Base-by-base conservation (phyloP, 148 eudicot genomes). In the Rhododendron simsii region DNA sequence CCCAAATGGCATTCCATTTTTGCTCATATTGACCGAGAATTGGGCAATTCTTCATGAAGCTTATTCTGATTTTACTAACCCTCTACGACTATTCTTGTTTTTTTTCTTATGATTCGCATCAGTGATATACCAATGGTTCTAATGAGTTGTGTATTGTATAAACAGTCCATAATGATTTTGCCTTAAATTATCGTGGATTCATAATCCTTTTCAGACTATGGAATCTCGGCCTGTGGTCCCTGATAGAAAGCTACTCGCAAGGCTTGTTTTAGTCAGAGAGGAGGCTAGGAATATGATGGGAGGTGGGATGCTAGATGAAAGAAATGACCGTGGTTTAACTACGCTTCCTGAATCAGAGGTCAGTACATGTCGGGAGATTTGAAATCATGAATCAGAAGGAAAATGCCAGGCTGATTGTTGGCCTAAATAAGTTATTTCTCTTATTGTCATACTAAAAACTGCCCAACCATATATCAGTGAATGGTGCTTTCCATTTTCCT, bases 271-370 rank as follows among this genome's bases (percentile, higher is more conserved):
- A 85, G 93, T 95, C 88, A 92, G 98, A 95, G 99, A 97, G 89
- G 99, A 97, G 91, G 99, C 99, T 87, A 91, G 99, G 79, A 94
- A 92, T 90, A 95, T 97, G 99, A 89, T 95, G 96, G 99, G 99
- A 84, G 98, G 99, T 87, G 98, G 99, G 86, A 92, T 97, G 81
- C 91, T 95, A 77, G 98, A 97, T 85, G 99, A 97, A 89, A 93
- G 99, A 93, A 95, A 97, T 91, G 94, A 93, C 78, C 97, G 96
- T 82, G 99, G 99, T 87, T 91, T 97, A 75, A 92, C 45, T 86
- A 95, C 95, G 0, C 98, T 97, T 67, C 99, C 99, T 87, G 93
- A 95, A 89, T 92, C 99, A 84, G 99, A 97, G 98, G 99, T 95
- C 73, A 80, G 89, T 80, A 35, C 18, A 53, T 87, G 84, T 71